Evolutionary conservation across 192 early-diverging fungal genomes (phyloP).

Genomic region (Kickxella alabastrina): DNA sequence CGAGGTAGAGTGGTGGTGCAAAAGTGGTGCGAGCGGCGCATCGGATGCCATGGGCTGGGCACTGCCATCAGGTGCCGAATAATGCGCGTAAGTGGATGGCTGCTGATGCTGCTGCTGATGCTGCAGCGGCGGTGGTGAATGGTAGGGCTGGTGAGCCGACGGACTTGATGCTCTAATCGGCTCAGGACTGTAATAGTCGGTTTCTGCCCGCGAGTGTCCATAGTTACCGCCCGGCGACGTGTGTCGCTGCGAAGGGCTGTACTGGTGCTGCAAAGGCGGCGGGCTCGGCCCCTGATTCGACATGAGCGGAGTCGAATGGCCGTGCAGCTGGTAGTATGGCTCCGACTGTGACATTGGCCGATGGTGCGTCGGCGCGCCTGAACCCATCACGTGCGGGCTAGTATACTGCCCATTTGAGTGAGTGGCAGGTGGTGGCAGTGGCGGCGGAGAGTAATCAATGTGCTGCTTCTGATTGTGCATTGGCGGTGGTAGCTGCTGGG

Average conservation of each 20-base stretch:
- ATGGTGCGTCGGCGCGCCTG: no score
- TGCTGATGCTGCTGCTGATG: not conserved
- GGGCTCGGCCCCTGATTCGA: not conserved
- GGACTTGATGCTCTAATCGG: not conserved
- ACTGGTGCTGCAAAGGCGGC: not conserved
- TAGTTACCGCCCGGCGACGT: not conserved
- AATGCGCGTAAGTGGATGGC: not conserved
- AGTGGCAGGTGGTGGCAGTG: not conserved
- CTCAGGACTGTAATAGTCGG: conserved; percentile 13
- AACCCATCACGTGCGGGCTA: no score
- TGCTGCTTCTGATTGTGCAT: conserved; percentile 3
- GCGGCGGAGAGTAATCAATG: conserved; percentile 5
- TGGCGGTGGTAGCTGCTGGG: conserved; percentile 8
- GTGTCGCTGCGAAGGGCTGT: not conserved
- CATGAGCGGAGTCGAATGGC: not conserved
- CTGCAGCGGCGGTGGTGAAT: not conserved
- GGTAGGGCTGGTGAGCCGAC: conserved; percentile 2
- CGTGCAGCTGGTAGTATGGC: not conserved
- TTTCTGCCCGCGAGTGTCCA: conserved; percentile 7
- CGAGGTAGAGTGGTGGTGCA: not conserved
- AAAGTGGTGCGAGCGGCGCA: not conserved
- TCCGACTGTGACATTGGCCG: no score
- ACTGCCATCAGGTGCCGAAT: not conserved
- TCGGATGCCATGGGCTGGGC: not conserved
- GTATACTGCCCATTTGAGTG: not conserved